Conservation (phyloP, 2,329 filamentous ascomycete genomes). For the Trichoderma hamatum region DNA sequence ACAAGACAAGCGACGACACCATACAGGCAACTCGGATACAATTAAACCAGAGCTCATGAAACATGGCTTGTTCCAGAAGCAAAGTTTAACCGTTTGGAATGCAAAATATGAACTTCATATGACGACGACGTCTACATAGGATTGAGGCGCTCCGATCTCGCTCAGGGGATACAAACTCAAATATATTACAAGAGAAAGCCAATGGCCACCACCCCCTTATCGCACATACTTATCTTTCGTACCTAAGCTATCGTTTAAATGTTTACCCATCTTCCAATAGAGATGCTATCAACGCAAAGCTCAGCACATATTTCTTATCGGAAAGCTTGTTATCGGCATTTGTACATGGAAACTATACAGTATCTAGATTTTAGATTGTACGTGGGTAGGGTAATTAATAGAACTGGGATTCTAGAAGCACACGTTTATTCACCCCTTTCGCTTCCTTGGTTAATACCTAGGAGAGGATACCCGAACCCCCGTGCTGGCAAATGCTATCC, state of each 20-base stretch:
- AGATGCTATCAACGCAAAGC: neutral
- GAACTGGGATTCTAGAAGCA: neutral
- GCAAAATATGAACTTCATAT: neutral
- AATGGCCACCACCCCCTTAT: neutral
- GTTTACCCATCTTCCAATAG: neutral
- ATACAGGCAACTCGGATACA: neutral
- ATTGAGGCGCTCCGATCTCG: slow-evolving; percentile 5
- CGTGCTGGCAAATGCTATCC: neutral
- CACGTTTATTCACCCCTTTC: neutral
- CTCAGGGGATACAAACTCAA: neutral
- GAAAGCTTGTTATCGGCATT: neutral
- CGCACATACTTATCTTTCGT: neutral
- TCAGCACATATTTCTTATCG: neutral
- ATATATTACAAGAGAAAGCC: neutral
- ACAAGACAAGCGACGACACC: neutral
- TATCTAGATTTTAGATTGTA: neutral
- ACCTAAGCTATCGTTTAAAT: neutral
- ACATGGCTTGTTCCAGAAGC: neutral
- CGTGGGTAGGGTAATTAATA: neutral
- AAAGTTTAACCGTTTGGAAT: neutral
- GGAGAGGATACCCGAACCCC: neutral
- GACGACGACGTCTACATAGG: neutral
- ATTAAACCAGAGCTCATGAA: neutral
- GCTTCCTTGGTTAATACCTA: neutral
- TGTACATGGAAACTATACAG: neutral